Evolutionary conservation across 371 early-diverging fungal genomes (phyloP).

Genomic region (Capillidium heterosporum): DNA sequence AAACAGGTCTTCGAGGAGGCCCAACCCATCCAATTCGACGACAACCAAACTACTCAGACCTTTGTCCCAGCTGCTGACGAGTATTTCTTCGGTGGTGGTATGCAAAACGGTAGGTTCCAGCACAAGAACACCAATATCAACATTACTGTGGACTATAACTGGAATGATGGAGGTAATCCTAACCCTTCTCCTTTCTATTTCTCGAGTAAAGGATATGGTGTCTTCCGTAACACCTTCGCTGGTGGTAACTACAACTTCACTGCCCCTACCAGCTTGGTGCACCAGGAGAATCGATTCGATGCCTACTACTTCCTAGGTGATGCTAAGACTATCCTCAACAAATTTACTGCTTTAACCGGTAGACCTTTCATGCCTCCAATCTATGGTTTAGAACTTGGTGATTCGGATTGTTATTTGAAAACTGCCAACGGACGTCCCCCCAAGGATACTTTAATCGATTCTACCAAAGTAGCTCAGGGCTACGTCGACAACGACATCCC

Average conservation of each 20-base stretch:
- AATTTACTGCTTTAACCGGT: not conserved
- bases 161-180: conserved; percentile 4
- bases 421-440: not conserved
- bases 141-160: not conserved
- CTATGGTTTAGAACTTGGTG: not conserved
- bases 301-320: not conserved
- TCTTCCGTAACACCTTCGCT: not conserved
- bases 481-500: not conserved
- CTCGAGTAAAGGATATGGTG: not conserved
- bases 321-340: not conserved
- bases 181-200: not conserved
- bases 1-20: not conserved
- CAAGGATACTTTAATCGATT: conserved; percentile 1
- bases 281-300: not conserved
- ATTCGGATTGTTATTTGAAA: conserved; percentile 1
- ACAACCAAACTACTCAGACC: not conserved
- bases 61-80: not conserved
- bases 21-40: not conserved
- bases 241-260: not conserved
- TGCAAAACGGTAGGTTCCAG: not conserved
- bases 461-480: conserved; percentile 1
- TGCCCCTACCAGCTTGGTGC: not conserved
- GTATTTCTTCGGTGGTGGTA: not conserved
- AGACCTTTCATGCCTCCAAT: conserved; percentile 1
- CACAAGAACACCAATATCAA: not conserved